Evolutionary conservation across 371 early-diverging fungal genomes (phyloP), one percentile per base, ranked within the genome.

Genomic region (Mortierella sp.): DNA sequence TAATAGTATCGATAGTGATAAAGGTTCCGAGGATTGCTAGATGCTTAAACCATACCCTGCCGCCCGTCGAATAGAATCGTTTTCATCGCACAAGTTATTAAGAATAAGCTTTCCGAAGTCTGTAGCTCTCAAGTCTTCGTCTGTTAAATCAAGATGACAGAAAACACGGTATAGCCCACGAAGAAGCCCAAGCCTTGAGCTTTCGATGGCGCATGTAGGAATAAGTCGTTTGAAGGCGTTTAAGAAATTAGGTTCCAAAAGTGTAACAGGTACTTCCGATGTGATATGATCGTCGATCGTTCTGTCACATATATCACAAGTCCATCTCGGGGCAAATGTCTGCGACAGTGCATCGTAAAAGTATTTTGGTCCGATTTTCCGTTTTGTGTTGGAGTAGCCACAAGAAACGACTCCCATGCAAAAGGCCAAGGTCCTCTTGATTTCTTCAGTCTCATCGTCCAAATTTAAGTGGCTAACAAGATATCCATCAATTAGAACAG

Each of bases 351-450:
- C 37, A 35, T 77, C 72, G 15, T 60, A 77, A 3, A 12, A 42
- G 22, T 40, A 72, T 22, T 45, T 53, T 13, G 77, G 63, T 13
- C 43, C 65, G 8, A 13, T 9, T 9, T 49, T 22, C 2, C 54
- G 51, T 9, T 29, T 29, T 13, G 34, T 49, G 5, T 32, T 62
- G 7, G 72, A 61, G 19, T 64, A 34, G 2, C 71, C 68, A 49
- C 77, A 77, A 19, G 72, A 63, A 23, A 77, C 64, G 15, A 56
- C 40, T 6, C 77, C 77, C 64, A 77, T 72, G 28, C 55, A 68
- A 7, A 29, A 59, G 2, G 72, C 72, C 12, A 77, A 56, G 12
- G 68, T 60, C 13, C 51, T 47, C 37, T 67, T 55, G 1, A 55
- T 60, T 15, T 60, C 58, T 8, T 72, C 72, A 22, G 68, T 29